Percentiles rank a stretch among this genome's conserved stretches.
These are phyloP conservation scores for Hamigera avellanea DNA, from an alignment of 495 filamentous ascomycete species.

Conservation along the genomic window DNA sequence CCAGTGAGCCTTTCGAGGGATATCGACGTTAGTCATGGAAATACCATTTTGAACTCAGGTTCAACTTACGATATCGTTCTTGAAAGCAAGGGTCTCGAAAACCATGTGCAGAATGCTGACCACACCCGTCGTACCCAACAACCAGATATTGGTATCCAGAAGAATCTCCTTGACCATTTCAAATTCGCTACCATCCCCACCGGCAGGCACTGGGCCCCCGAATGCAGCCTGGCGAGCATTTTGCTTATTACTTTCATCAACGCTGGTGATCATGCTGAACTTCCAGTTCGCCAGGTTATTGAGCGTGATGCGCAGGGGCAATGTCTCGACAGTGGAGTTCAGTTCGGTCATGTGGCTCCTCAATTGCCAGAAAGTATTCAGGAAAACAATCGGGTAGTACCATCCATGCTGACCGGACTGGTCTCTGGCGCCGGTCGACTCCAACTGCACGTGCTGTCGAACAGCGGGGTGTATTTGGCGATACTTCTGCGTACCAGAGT, in stretches of 20 bases:
- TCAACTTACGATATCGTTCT: slow-evolving; percentile 69
- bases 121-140: slow-evolving; percentile 70
- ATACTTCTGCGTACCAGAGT: slow-evolving; percentile 56
- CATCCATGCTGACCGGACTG: slow-evolving; percentile 77
- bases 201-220: slow-evolving; percentile 51
- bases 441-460: slow-evolving; percentile 66
- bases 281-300: slow-evolving; percentile 83
- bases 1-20: slow-evolving; percentile 56
- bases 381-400: slow-evolving; percentile 89
- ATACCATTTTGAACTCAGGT: background rate
- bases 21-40: slow-evolving; percentile 8
- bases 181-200: slow-evolving; percentile 70
- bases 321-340: slow-evolving; percentile 75
- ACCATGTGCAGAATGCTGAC: slow-evolving; percentile 87
- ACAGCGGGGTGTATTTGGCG: slow-evolving; percentile 60
- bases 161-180: slow-evolving; percentile 94
- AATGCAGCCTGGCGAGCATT: slow-evolving; percentile 57
- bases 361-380: slow-evolving; percentile 97
- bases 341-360: slow-evolving; percentile 80
- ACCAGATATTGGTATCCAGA: slow-evolving; percentile 85
- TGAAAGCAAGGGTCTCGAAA: slow-evolving; percentile 93
- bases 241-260: slow-evolving; percentile 81
- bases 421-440: slow-evolving; percentile 64
- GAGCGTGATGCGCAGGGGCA: slow-evolving; percentile 78
- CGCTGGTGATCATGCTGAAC: slow-evolving; percentile 68